These are phyloP conservation scores for Rauvolfia tetraphylla DNA, from an alignment of 257 asterid genomes.

Conservation along the genomic window DNA sequence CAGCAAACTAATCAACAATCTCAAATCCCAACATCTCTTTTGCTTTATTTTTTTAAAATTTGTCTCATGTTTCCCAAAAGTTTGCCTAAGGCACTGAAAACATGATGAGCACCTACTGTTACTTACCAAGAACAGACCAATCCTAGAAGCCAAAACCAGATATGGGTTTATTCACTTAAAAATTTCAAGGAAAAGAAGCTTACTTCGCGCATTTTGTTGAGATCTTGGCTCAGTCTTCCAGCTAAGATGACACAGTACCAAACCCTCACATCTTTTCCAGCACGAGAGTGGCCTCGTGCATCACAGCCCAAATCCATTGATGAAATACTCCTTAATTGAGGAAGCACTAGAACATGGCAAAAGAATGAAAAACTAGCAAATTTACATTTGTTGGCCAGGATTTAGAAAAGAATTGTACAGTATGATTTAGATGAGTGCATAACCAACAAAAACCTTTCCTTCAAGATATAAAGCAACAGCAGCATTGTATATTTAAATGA, in stretches of 20 bases:
- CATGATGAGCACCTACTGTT: neutral
- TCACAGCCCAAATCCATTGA: slow-evolving; percentile 85
- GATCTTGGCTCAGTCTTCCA: slow-evolving; percentile 89
- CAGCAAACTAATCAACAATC: neutral
- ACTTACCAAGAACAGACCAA: neutral
- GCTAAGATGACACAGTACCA: slow-evolving; percentile 96
- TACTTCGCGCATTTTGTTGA: slow-evolving; percentile 88
- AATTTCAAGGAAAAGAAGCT: slow-evolving; percentile 29
- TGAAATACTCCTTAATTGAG: slow-evolving; percentile 85
- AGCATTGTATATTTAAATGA: neutral
- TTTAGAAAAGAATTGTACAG: neutral
- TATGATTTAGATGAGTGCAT: neutral
- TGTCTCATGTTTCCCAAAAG: neutral
- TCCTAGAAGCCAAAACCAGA: neutral
- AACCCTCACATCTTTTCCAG: slow-evolving; percentile 66
- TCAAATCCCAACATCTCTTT: neutral
- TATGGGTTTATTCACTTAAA: slow-evolving; percentile 7
- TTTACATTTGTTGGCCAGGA: neutral
- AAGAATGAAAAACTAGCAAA: slow-evolving; percentile 15
- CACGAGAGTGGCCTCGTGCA: slow-evolving; percentile 82
- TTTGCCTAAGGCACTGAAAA: neutral
- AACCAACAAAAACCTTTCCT: neutral
- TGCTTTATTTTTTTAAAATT: neutral
- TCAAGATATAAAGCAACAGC: neutral
- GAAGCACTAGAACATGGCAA: slow-evolving; percentile 67